phyloP scores from a whole-genome alignment of 495 filamentous ascomycete species.

The Hypoxylon perforatum region DNA sequence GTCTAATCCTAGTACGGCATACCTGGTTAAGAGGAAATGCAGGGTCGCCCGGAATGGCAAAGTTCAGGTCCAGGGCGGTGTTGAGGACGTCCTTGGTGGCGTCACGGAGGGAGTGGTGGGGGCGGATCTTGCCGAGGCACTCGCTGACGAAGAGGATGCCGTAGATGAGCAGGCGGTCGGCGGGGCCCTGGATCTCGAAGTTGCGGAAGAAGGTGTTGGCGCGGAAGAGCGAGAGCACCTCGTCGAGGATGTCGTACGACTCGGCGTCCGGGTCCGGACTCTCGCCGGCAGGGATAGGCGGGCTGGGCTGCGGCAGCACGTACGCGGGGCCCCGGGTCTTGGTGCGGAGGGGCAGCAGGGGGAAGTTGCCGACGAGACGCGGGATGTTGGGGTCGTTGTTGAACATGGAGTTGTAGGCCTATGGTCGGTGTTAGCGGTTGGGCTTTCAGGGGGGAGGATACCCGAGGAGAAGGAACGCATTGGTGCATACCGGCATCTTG shows the following conservation, averaged over 20 bases:
- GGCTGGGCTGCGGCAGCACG: conserved; percentile 69
- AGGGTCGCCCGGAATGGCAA: conserved; percentile 94
- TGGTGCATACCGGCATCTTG: conserved; percentile 50
- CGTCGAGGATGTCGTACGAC: conserved; percentile 94
- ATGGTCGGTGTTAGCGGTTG: conserved; percentile 24
- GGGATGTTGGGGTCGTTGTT: conserved; percentile 72
- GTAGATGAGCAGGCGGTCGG: conserved; percentile 94
- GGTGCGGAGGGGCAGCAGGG: conserved; percentile 92
- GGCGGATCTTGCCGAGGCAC: conserved; percentile 85
- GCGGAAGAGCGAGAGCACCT: conserved; percentile 91
- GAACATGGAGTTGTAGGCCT: conserved; percentile 97
- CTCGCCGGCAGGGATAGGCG: conserved; percentile 73
- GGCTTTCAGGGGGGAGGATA: not conserved
- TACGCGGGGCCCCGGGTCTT: conserved; percentile 92
- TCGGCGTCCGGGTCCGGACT: conserved; percentile 85
- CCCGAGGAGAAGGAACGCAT: not conserved
- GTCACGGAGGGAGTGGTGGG: conserved; percentile 62
- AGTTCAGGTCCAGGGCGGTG: conserved; percentile 83
- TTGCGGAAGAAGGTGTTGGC: conserved; percentile 99
- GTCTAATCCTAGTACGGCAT: conserved; percentile 3
- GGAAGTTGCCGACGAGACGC: conserved; percentile 81
- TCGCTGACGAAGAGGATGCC: conserved; percentile 94
- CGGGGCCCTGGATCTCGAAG: conserved; percentile 98
- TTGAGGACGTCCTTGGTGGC: conserved; percentile 66
- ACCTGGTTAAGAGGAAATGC: conserved; percentile 92